These are phyloP conservation scores for Suillus hirtellus DNA, from an alignment of 768 basidiomycete genomes.

Conservation along the genomic window DNA sequence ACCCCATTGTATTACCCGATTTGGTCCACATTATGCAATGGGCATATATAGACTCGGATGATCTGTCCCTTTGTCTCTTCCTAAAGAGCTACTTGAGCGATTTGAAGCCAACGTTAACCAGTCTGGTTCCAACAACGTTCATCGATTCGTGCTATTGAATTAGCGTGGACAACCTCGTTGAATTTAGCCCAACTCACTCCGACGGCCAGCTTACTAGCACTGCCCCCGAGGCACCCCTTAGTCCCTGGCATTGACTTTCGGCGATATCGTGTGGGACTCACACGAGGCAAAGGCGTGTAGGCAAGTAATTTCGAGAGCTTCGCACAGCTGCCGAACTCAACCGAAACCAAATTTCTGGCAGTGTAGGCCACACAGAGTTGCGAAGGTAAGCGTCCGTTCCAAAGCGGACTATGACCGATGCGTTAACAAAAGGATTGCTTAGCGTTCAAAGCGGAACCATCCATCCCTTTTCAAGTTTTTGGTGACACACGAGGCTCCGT, in stretches of 20 bases:
- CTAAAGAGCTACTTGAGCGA: neutral
- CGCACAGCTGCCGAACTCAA: neutral
- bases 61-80: neutral
- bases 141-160: neutral
- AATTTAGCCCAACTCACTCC: neutral
- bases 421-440: neutral
- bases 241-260: neutral
- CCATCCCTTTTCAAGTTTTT: neutral
- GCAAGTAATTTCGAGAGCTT: neutral
- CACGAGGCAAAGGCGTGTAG: slow-evolving; percentile 1
- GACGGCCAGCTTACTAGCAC: neutral
- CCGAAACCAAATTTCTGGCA: neutral
- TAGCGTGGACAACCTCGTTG: neutral
- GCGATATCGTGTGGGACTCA: neutral
- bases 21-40: neutral
- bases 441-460: neutral
- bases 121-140: neutral
- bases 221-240: neutral
- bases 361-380: neutral
- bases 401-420: neutral
- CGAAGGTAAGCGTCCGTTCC: neutral
- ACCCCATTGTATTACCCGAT: neutral
- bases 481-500: slow-evolving; percentile 4
- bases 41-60: neutral
- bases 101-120: neutral